These are phyloP conservation scores for Arachis stenosperma DNA, from an alignment of 306 rosid genomes.

Conservation along the genomic window DNA sequence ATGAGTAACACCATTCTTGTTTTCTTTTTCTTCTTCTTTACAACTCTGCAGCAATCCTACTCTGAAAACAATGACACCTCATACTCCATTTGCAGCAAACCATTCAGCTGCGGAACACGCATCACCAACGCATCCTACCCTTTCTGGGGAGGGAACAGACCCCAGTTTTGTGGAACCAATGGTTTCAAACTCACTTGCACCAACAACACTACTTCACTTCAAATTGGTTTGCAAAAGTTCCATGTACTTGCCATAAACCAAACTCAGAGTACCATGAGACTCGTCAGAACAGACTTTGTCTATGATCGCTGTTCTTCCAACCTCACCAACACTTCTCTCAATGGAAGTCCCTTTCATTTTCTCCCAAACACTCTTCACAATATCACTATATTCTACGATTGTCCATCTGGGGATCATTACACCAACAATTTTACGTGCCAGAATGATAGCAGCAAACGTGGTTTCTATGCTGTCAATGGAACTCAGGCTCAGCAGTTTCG, in stretches of 20 bases:
- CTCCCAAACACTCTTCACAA: slow-evolving; percentile 36
- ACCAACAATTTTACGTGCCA: slow-evolving; percentile 36
- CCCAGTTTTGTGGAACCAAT: slow-evolving; percentile 34
- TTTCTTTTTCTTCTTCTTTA: slow-evolving; percentile 19
- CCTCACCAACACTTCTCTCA: slow-evolving; percentile 45
- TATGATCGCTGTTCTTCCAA: slow-evolving; percentile 43
- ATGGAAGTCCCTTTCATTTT: slow-evolving; percentile 24
- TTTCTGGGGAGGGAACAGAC: slow-evolving; percentile 43
- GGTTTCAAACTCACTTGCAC: slow-evolving; percentile 40
- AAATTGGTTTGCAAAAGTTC: slow-evolving; percentile 38
- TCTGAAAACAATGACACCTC: slow-evolving; percentile 36
- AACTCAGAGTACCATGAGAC: slow-evolving; percentile 32
- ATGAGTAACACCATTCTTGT: slow-evolving; percentile 3
- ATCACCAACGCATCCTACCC: slow-evolving; percentile 39
- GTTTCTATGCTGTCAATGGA: slow-evolving; percentile 39
- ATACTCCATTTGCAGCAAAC: slow-evolving; percentile 34
- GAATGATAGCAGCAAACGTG: slow-evolving; percentile 30
- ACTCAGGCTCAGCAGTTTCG: slow-evolving; percentile 33
- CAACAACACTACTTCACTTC: slow-evolving; percentile 25
- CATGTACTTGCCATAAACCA: slow-evolving; percentile 39
- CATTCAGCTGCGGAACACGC: slow-evolving; percentile 40
- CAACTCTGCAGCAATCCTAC: slow-evolving; percentile 37
- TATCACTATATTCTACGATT: slow-evolving; percentile 39
- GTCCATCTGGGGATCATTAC: slow-evolving; percentile 31
- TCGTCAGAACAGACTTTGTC: slow-evolving; percentile 38